Evolutionary conservation across 1,139 yeast genomes (phyloP), one percentile per base, ranked within the genome.

Genomic region (Pichia sp.): DNA sequence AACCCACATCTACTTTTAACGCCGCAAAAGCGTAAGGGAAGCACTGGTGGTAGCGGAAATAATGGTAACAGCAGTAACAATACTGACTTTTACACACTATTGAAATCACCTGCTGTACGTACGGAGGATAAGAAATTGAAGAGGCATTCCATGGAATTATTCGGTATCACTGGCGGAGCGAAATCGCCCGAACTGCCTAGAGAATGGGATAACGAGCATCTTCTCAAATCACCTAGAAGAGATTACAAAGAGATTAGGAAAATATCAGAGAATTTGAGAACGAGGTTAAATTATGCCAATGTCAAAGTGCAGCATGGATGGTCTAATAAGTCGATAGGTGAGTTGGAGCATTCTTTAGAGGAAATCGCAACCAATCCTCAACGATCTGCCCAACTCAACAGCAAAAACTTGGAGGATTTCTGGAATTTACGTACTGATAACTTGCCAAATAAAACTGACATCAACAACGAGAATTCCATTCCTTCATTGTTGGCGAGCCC

Each of bases 261-360:
- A 55, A 66, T 70, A 16, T 66, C 71, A 3, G 69, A 68, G 27
- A 68, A 68, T 51, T 63, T 70, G 46, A 65, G 66, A 46, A 65
- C 72, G 7, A 56, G 72, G 49, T 63, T 70, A 36, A 68, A 67
- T 48, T 68, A 70, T 52, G 73, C 73, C 5, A 66, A 67, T 53
- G 50, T 67, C 27, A 69, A 69, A 56, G 66, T 69, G n/a, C 70
- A 69, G 55, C 65, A 69, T 55, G 72, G 72, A 1, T 67, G 70
- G 70, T 63, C 67, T 3, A 60, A 61, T 16, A 63, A 64, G 48
- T 62, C 69, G 7, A 63, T 68, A 7, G 59, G 59, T 6, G 71
- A 69, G 53, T 58, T 68, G 27, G 70, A 67, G 51, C 58, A 65
- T 42, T 63, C 64, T 12, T 53, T 67, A 12, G 65, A 62, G 40